A percentile compares a stretch with the other conserved stretches of the same genome.
These are phyloP conservation scores for Arabidopsis arenosa DNA, from an alignment of 345 rosid genomes.

Conservation along the genomic window DNA sequence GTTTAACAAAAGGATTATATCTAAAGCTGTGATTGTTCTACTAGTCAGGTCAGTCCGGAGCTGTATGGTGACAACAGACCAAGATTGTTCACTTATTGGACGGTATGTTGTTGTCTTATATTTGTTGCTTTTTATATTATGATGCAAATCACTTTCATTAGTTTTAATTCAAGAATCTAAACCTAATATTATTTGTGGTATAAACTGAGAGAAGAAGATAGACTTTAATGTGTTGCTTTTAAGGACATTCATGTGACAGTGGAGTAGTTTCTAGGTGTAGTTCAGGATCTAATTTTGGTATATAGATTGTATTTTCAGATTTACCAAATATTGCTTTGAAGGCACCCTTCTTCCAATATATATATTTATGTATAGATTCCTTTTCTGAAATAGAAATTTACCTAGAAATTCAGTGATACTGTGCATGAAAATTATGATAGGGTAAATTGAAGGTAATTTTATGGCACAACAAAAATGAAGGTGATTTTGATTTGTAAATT, in stretches of 20 bases:
- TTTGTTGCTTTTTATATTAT: background rate
- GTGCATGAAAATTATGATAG: constrained; percentile 19
- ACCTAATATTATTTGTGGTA: background rate
- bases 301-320: constrained; percentile 27
- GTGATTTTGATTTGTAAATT: constrained; percentile 1
- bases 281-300: constrained; percentile 39
- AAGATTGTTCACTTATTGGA: constrained; percentile 96
- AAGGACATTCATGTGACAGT: constrained; percentile 41
- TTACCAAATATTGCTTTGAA: constrained; percentile 40
- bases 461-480: background rate
- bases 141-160: constrained; percentile 17
- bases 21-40: constrained; percentile 70
- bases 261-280: constrained; percentile 34
- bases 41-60: constrained; percentile 99
- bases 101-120: constrained; percentile 56
- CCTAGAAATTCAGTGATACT: constrained; percentile 36
- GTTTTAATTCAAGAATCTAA: background rate
- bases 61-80: constrained; percentile 98
- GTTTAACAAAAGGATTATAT: background rate
- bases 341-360: constrained; percentile 27
- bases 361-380: background rate
- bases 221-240: constrained; percentile 15
- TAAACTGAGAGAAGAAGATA: constrained; percentile 18
- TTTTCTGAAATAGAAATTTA: background rate
- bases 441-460: constrained; percentile 26